Evolutionary conservation across 441 rosid genomes (phyloP).

Genomic region (Mallotus japonicus): DNA sequence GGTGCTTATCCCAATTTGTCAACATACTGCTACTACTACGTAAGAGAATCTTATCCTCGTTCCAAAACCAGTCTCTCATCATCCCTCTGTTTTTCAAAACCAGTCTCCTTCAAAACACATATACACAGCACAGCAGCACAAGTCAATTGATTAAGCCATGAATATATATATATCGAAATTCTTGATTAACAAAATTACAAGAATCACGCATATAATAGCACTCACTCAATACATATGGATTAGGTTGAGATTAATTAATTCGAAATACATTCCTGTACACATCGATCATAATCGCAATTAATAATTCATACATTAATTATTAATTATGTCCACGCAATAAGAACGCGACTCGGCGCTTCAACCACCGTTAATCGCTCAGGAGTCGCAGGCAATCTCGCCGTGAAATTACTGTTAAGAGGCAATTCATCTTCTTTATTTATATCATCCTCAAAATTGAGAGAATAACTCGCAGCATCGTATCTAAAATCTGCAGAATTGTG

Average conservation of each 20-base stretch:
- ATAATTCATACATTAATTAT: too few species aligned
- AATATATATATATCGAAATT: too few species aligned
- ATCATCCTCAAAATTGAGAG: slow-evolving; percentile 60
- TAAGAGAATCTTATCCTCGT: background rate
- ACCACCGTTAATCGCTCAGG: slow-evolving; percentile 27
- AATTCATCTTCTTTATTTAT: slow-evolving; percentile 31
- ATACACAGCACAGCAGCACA: too few species aligned
- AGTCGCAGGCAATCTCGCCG: slow-evolving; percentile 50
- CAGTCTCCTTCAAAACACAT: background rate
- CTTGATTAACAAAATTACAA: too few species aligned
- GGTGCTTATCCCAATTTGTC: background rate
- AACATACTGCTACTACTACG: too few species aligned
- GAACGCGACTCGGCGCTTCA: slow-evolving; percentile 8
- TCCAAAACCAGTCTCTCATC: background rate
- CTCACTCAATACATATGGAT: too few species aligned
- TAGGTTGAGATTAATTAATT: too few species aligned
- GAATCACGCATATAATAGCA: too few species aligned
- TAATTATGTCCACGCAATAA: background rate
- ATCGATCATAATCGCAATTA: too few species aligned
- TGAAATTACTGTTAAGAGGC: slow-evolving; percentile 30
- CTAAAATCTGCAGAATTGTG: slow-evolving; percentile 42
- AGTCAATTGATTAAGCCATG: too few species aligned
- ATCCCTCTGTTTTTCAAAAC: too few species aligned
- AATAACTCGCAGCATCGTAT: slow-evolving; percentile 56
- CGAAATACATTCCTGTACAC: too few species aligned